These are phyloP conservation scores for Prototheca cutis DNA, from an alignment of 163 green algal species.

Conservation along the genomic window DNA sequence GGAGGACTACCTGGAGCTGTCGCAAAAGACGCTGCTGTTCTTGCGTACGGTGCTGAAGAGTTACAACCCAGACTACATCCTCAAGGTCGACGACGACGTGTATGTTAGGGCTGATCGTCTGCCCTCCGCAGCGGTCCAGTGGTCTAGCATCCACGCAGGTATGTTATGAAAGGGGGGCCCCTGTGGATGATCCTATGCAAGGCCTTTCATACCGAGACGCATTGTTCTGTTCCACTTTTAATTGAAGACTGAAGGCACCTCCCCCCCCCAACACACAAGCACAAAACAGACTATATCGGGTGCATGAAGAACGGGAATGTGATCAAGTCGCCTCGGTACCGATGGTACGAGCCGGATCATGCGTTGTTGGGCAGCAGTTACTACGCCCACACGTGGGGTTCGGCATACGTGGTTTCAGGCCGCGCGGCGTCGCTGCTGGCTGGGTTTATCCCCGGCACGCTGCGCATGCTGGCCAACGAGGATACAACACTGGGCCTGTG, in stretches of 20 bases:
- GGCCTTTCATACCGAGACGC: too few species aligned
- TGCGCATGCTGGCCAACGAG: slow-evolving; percentile 59
- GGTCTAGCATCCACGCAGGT: slow-evolving; percentile 21
- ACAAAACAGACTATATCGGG: slow-evolving; percentile 50
- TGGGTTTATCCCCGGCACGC: slow-evolving; percentile 4
- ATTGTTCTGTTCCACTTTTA: too few species aligned
- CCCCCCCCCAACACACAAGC: too few species aligned
- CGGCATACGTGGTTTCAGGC: slow-evolving; percentile 42
- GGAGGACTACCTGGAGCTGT: slow-evolving; percentile 46
- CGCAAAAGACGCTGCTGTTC: slow-evolving; percentile 53
- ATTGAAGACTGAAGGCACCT: too few species aligned
- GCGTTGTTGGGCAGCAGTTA: slow-evolving; percentile 38
- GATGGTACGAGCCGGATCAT: slow-evolving; percentile 57
- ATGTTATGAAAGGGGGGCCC: too few species aligned
- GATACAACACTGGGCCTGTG: slow-evolving; percentile 53
- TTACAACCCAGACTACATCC: slow-evolving; percentile 44
- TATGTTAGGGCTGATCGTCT: slow-evolving; percentile 42
- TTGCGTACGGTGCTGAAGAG: slow-evolving; percentile 19
- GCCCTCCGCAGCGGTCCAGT: slow-evolving; percentile 38
- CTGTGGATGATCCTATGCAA: too few species aligned
- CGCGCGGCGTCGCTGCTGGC: slow-evolving; percentile 22
- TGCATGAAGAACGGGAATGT: slow-evolving; percentile 60
- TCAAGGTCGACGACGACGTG: slow-evolving; percentile 60
- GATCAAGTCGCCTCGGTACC: slow-evolving; percentile 22
- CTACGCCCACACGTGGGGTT: slow-evolving; percentile 55